Evolutionary conservation across 305 asterid genomes (phyloP).

Genomic region (Withania somnifera): DNA sequence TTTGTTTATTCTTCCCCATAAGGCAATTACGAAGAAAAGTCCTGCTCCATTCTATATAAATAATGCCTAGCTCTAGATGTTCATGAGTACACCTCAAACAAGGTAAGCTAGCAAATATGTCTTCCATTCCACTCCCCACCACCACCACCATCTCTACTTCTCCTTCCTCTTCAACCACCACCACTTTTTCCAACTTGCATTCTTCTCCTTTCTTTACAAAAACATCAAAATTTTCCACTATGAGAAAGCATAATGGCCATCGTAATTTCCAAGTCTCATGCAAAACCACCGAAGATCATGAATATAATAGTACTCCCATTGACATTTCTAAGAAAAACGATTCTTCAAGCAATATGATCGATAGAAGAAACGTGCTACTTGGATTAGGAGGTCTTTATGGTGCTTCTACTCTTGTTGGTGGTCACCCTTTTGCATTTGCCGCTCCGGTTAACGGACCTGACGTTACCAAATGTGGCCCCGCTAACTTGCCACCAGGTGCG

Average conservation of each 20-base stretch:
- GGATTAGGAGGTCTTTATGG: conserved; percentile 58
- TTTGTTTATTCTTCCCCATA: background rate
- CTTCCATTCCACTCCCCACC: conserved; percentile 22
- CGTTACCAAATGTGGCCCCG: conserved; percentile 30
- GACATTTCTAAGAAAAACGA: background rate
- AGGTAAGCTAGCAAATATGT: conserved; percentile 14
- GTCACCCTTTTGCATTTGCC: conserved; percentile 28
- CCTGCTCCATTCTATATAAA: conserved; percentile 1
- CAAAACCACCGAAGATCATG: conserved; percentile 6
- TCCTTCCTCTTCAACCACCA: background rate
- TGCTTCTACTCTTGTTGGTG: conserved; percentile 19
- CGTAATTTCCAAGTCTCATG: conserved; percentile 15
- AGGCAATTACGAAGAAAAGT: background rate
- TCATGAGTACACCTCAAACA: background rate
- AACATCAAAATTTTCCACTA: conserved; percentile 14
- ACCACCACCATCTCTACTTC: conserved; percentile 1
- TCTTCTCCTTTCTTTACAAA: conserved; percentile 14
- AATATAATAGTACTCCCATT: background rate
- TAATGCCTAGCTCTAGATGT: background rate
- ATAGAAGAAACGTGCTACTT: conserved; percentile 41
- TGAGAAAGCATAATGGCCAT: conserved; percentile 10
- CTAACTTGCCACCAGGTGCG: conserved; percentile 14
- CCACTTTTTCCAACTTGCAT: background rate
- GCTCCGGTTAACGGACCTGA: conserved; percentile 38
- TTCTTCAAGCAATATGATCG: conserved; percentile 10